Percentiles rank a stretch among this genome's conserved stretches.
phyloP scores from a whole-genome alignment of 305 asterid genomes.

The Striga hermonthica region DNA sequence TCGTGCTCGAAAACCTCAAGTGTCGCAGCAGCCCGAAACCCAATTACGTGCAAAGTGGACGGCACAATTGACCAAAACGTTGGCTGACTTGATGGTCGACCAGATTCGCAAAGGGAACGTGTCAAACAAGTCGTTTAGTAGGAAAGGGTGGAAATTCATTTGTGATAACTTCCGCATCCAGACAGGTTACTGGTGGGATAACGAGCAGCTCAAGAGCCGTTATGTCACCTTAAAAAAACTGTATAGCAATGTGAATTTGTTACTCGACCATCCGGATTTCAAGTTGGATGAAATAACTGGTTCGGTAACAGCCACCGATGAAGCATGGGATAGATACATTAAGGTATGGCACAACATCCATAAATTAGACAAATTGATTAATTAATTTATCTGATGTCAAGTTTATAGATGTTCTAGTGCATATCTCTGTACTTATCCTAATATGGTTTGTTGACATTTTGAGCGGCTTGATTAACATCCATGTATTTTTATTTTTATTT shows the following conservation, averaged over 20 bases:
- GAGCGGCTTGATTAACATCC: too few species aligned
- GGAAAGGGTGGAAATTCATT: slow-evolving; percentile 71
- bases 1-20: slow-evolving; percentile 46
- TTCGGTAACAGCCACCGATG: slow-evolving; percentile 51
- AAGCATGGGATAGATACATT: slow-evolving; percentile 66
- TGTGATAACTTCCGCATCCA: slow-evolving; percentile 62
- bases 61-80: slow-evolving; percentile 46
- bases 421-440: not conserved
- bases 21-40: slow-evolving; percentile 47
- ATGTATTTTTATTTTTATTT: too few species aligned
- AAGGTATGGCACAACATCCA: slow-evolving; percentile 34
- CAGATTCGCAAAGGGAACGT: slow-evolving; percentile 58
- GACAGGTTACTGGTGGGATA: slow-evolving; percentile 72
- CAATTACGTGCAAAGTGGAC: slow-evolving; percentile 86
- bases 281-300: slow-evolving; percentile 64
- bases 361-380: too few species aligned
- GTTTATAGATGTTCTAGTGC: too few species aligned
- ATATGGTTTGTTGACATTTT: too few species aligned
- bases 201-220: slow-evolving; percentile 69
- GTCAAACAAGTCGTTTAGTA: slow-evolving; percentile 55
- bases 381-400: too few species aligned
- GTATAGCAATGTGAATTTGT: slow-evolving; percentile 41
- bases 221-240: slow-evolving; percentile 63
- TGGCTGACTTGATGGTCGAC: slow-evolving; percentile 66
- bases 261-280: slow-evolving; percentile 57